Percentiles rank a stretch among this genome's conserved stretches.
These are phyloP conservation scores for Lentinula detonsa DNA, from an alignment of 768 basidiomycete genomes.

Conservation along the genomic window DNA sequence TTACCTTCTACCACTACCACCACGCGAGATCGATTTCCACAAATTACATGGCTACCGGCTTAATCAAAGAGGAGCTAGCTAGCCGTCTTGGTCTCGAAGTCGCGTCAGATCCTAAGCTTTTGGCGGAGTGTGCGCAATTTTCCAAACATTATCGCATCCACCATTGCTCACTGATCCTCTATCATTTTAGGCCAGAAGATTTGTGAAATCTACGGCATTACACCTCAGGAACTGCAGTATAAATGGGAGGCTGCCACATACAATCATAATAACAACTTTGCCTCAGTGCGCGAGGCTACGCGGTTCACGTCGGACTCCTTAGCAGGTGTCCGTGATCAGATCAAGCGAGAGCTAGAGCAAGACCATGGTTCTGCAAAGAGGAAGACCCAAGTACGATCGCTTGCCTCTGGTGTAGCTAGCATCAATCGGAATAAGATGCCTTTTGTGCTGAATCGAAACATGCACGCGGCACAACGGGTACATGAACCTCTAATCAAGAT, in stretches of 20 bases:
- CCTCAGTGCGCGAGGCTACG: conserved; percentile 26
- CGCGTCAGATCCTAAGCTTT: conserved; percentile 34
- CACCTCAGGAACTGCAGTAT: conserved; percentile 48
- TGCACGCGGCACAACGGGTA: conserved; percentile 5
- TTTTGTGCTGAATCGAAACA: conserved; percentile 7
- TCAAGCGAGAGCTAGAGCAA: conserved; percentile 38
- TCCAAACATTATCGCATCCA: neutral
- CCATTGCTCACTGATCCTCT: neutral
- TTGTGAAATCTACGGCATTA: conserved; percentile 56
- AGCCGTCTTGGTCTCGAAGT: conserved; percentile 18
- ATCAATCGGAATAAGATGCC: conserved; percentile 32
- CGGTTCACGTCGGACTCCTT: conserved; percentile 45
- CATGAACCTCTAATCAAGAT: conserved; percentile 25
- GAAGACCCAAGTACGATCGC: conserved; percentile 24
- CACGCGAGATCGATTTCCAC: neutral
- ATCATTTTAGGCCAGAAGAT: conserved; percentile 46
- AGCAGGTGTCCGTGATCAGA: conserved; percentile 36
- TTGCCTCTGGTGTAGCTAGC: conserved; percentile 20
- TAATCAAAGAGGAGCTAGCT: conserved; percentile 16
- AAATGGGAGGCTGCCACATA: conserved; percentile 64
- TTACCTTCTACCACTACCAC: neutral
- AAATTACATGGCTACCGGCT: neutral
- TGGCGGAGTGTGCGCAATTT: conserved; percentile 44
- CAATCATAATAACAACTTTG: conserved; percentile 13
- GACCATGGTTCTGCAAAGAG: conserved; percentile 23